Base-by-base conservation (phyloP, 2,329 filamentous ascomycete species). In the Microsporum audouinii region DNA sequence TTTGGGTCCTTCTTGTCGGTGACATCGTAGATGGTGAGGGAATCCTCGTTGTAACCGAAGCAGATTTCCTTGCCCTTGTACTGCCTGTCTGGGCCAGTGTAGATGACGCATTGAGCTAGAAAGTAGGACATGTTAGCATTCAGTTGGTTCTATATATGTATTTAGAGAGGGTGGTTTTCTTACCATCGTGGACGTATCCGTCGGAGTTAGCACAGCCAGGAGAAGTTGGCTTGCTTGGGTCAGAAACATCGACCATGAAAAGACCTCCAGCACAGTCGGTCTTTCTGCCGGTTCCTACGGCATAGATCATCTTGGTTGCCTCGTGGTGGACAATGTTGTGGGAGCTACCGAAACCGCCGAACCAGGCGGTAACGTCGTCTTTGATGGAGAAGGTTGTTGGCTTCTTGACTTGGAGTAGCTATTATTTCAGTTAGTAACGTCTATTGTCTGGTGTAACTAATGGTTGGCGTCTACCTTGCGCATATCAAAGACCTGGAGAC, bases 401-500 rank as follows among this genome's bases (percentile, higher is more conserved):
- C 29, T 63, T 70, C 1, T 77, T 75, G 31, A 60, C 17, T 47
- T 69, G 78, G 73, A 62, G 82, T 68, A 41, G 72, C 71, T 60
- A 81, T 72, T n/a, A 83, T 73, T 80, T 56, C 10, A 5, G 10
- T 47, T 47, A 53, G 49, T 10, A 53, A 33, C 49, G 17, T 43
- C n/a, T n/a, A n/a, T 43, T 6, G 14, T 7, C n/a, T 23, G 17
- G 1, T 23, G 17, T 23, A 23, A 23, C 17, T 23, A 23, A 23
- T 23, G 17, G 17, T 23, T 23, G 17, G 17, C 17, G 17, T 23
- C 17, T 53, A 67, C 64, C 64, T 79, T 84, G 66, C 75, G 78
- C 80, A 84, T 78, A 71, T 86, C 83, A 67, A 86, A 86, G 71
- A 85, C 78, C 71, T 85, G 83, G 55, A 86, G 78, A 38, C 80